phyloP scores from a whole-genome alignment of 768 basidiomycete species.

The Suillus tomentosus region DNA sequence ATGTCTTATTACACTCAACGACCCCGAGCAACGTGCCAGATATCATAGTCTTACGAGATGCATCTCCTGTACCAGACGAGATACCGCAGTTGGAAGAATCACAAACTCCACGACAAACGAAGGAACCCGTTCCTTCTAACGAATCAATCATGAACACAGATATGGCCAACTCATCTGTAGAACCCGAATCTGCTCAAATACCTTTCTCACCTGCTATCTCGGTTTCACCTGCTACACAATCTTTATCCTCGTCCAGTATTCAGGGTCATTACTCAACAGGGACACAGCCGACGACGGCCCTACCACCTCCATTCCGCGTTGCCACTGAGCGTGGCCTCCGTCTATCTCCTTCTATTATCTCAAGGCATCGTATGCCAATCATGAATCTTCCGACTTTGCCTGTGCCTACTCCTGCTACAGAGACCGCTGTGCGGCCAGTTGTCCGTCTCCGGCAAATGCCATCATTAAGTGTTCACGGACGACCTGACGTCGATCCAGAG shows the following conservation, averaged over 20 bases:
- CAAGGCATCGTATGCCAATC: conserved; percentile 49
- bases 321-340: conserved; percentile 41
- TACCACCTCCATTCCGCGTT: conserved; percentile 25
- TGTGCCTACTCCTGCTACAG: conserved; percentile 24
- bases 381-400: conserved; percentile 53
- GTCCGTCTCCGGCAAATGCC: conserved; percentile 55
- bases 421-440: conserved; percentile 18
- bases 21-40: neutral
- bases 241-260: conserved; percentile 7
- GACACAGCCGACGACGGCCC: conserved; percentile 17
- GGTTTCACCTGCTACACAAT: neutral
- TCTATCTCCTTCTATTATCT: conserved; percentile 46
- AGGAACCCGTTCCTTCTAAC: conserved; percentile 15
- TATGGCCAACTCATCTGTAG: neutral
- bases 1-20: neutral
- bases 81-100: neutral
- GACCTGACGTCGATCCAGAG: conserved; percentile 24
- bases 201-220: conserved; percentile 5
- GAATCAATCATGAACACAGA: conserved; percentile 13
- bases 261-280: conserved; percentile 14
- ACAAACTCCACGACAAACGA: conserved; percentile 21
- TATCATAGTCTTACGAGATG: neutral
- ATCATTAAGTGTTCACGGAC: conserved; percentile 46
- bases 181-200: conserved; percentile 7
- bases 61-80: neutral